Base-by-base conservation (phyloP, 1,284 basidiomycete species). In the Pterula multifida region DNA sequence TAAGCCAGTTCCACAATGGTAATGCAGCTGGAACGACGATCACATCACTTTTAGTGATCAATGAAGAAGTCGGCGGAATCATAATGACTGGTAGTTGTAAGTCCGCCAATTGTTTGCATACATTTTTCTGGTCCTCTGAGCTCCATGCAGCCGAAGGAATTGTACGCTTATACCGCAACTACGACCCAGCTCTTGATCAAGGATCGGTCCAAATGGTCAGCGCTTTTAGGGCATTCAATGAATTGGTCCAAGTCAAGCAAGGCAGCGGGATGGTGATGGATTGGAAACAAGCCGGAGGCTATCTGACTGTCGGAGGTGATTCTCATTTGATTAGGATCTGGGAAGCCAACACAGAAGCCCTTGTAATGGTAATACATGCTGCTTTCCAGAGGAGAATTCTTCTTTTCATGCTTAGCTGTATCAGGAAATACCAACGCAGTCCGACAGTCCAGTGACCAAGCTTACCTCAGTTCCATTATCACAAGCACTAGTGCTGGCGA, bases 321-420 rank as follows among this genome's bases (percentile, higher is more conserved):
- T 88, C 90, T 47, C 80, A 84, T 51, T 82, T 86, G 28, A 85
- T 99, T 52, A 78, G 92, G 49, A 76, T 94, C 1, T 98, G 96
- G 96, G 95, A 98, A 63, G 94, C 93, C 11, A 85, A 91, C 57
- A 86, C 90, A 12, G 95, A 98, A 66, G 79, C 80, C 21, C 84
- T 88, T 59, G 70, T 89, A 28, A 67, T 88, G 66, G 90, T 92
- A 57, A 59, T 32, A n/a, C n/a, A n/a, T n/a, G n/a, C n/a, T n/a
- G n/a, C n/a, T n/a, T n/a, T n/a, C n/a, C n/a, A n/a, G n/a, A n/a
- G n/a, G n/a, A n/a, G n/a, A n/a, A n/a, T n/a, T n/a, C n/a, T 22
- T 9, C 17, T n/a, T 42, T 17, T 17, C 39, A 42, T 42, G 9
- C 4, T 42, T 24, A 9, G 3, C 22, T 9, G 26, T 11, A 24